Evolutionary conservation across 306 rosid genomes (phyloP).

Genomic region (Luffa aegyptiaca): DNA sequence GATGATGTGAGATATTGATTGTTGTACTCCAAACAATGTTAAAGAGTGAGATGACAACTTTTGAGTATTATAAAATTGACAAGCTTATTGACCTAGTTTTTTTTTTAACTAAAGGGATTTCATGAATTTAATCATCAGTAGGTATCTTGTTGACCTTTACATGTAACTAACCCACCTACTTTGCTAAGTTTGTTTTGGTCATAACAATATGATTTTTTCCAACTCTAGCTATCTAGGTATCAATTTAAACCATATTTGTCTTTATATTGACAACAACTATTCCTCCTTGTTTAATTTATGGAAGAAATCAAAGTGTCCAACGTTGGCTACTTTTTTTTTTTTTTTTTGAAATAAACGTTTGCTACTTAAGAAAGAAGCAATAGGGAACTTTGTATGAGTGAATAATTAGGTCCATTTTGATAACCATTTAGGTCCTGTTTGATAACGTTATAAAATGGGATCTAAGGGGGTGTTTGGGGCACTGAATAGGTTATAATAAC

Average conservation of each 20-base stretch:
- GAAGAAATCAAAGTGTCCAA: neutral
- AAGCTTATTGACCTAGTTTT: neutral
- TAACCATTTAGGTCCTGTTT: too few relatives aligned
- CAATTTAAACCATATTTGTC: neutral
- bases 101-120: slow-evolving; percentile 4
- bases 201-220: neutral
- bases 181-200: neutral
- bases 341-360: too few relatives aligned
- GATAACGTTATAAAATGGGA: too few relatives aligned
- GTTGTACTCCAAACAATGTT: neutral
- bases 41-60: neutral
- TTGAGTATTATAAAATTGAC: neutral
- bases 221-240: neutral
- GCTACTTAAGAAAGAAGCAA: neutral
- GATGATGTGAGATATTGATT: neutral
- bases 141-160: slow-evolving; percentile 20
- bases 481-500: too few relatives aligned
- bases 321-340: too few relatives aligned
- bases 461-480: too few relatives aligned
- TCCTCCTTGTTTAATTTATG: neutral
- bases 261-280: neutral
- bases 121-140: slow-evolving; percentile 14
- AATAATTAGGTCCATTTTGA: neutral
- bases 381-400: neutral
- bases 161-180: slow-evolving; percentile 23